Conservation (phyloP, 164 flowering plant species). For the Liquidambar formosana region DNA sequence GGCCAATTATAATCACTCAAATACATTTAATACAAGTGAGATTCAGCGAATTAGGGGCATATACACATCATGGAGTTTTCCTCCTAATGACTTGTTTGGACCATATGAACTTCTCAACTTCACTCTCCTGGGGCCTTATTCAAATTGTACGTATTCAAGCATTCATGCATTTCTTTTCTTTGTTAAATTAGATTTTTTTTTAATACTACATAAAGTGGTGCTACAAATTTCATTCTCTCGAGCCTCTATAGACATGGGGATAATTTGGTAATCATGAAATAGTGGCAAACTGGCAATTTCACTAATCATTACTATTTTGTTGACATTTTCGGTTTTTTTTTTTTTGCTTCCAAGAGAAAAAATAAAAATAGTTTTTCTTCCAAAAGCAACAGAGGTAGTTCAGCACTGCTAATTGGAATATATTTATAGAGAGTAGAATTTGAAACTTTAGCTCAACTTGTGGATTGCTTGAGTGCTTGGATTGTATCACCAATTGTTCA, state of each 20-base stretch:
- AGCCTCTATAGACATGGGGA: not conserved
- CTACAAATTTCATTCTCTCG: not conserved
- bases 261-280: not conserved
- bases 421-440: no score
- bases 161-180: not conserved
- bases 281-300: no score
- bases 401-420: no score
- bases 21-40: constrained; percentile 54
- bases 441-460: no score
- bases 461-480: no score
- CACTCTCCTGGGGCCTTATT: constrained; percentile 64
- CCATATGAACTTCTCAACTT: constrained; percentile 86
- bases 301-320: no score
- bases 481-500: no score
- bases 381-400: no score
- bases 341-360: no score
- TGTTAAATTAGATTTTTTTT: not conserved
- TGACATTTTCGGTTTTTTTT: no score
- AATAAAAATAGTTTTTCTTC: no score
- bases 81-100: constrained; percentile 52
- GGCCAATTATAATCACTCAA: constrained; percentile 19
- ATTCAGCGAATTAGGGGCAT: constrained; percentile 41
- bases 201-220: not conserved
- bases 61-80: constrained; percentile 54
- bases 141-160: constrained; percentile 34